Conservation (phyloP, 108 stramenopile species). For the Seminavis robusta region DNA sequence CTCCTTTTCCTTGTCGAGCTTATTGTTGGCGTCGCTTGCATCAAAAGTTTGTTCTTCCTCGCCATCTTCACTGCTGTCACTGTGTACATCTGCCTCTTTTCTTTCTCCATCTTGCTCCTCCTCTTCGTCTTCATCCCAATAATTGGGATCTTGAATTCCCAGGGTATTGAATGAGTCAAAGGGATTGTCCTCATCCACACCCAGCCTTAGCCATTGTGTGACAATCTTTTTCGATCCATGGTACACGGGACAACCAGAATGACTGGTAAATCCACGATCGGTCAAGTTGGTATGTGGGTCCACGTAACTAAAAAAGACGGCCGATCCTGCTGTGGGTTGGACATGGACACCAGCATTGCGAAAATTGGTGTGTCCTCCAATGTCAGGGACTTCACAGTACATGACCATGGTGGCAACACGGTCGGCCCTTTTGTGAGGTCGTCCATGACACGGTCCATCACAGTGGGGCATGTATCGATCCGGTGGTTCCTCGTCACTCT, state of each 20-base stretch:
- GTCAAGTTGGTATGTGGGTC: slow-evolving; percentile 57
- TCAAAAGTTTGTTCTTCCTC: no score
- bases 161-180: slow-evolving; percentile 74
- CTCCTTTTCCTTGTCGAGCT: no score
- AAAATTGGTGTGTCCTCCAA: slow-evolving; percentile 83
- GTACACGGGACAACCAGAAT: slow-evolving; percentile 88
- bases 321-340: slow-evolving; percentile 64
- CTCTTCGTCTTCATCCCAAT: no score
- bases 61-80: no score
- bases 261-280: slow-evolving; percentile 61
- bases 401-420: slow-evolving; percentile 94
- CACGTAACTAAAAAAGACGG: slow-evolving; percentile 85
- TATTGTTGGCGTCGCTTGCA: no score
- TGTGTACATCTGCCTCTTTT: no score
- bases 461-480: slow-evolving; percentile 93
- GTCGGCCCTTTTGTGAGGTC: slow-evolving; percentile 61
- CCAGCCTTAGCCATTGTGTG: slow-evolving; percentile 85
- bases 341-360: slow-evolving; percentile 81
- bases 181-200: slow-evolving; percentile 69
- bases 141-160: background rate
- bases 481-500: slow-evolving; percentile 56
- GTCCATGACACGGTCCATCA: slow-evolving; percentile 73
- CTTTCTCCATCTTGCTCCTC: no score
- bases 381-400: slow-evolving; percentile 68
- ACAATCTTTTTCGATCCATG: slow-evolving; percentile 78